Percentiles rank a stretch among this genome's conserved stretches.
These are phyloP conservation scores for Quercus bicolor DNA, from an alignment of 306 rosid genomes.

Conservation along the genomic window DNA sequence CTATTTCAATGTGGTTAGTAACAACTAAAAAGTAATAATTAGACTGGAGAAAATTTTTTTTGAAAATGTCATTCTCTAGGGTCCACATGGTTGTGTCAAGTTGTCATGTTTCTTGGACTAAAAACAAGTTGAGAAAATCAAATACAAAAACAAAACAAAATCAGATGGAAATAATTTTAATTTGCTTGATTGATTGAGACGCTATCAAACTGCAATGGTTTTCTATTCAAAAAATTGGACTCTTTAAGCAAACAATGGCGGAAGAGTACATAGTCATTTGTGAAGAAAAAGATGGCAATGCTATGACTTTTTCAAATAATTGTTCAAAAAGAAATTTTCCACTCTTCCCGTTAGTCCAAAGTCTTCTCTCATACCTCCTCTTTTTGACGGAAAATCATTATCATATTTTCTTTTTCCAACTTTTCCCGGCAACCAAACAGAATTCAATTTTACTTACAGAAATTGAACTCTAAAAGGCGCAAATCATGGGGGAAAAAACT, in stretches of 20 bases:
- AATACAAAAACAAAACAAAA: background rate
- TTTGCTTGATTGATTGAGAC: background rate
- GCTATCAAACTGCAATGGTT: background rate
- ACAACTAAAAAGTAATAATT: background rate
- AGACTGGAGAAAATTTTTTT: too few species aligned
- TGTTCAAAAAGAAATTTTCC: background rate
- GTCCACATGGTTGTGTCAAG: slow-evolving; percentile 3
- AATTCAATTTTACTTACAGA: too few species aligned
- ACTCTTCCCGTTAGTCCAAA: too few species aligned
- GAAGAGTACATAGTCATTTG: background rate
- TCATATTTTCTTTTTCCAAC: too few species aligned
- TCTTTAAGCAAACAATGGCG: background rate
- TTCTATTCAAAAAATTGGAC: slow-evolving; percentile 20
- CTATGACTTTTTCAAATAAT: slow-evolving; percentile 15
- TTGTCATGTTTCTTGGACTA: too few species aligned
- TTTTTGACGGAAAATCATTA: too few species aligned
- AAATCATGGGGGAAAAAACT: too few species aligned
- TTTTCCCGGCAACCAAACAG: too few species aligned
- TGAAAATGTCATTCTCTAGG: background rate
- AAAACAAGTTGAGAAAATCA: too few species aligned
- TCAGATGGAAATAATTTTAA: background rate
- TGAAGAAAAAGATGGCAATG: slow-evolving; percentile 30
- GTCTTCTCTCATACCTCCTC: too few species aligned
- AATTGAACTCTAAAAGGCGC: too few species aligned
- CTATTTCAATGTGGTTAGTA: background rate